A percentile compares a stretch with the other conserved stretches of the same genome.
These are phyloP conservation scores for Linanthus parryae DNA, from an alignment of 148 eudicot genomes.

Conservation along the genomic window DNA sequence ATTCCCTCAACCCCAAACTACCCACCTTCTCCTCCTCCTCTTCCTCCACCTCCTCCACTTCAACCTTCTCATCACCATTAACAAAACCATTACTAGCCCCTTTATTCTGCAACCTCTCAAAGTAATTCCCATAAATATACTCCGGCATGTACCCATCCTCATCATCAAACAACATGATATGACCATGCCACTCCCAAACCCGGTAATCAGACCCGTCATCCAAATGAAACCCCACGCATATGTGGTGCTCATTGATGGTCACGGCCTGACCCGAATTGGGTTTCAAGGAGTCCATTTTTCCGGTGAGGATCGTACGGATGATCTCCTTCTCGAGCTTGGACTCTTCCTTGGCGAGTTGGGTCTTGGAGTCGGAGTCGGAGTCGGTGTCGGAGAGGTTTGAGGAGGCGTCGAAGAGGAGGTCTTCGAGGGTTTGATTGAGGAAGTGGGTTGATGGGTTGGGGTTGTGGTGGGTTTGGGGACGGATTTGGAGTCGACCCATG, in stretches of 20 bases:
- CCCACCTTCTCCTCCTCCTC: conserved; percentile 24
- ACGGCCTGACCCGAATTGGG: conserved; percentile 97
- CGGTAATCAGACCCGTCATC: conserved; percentile 73
- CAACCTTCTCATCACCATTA: conserved; percentile 7
- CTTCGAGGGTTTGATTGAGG: conserved; percentile 67
- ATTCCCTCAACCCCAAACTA: conserved; percentile 56
- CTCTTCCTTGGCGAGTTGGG: conserved; percentile 72
- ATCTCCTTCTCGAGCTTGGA: conserved; percentile 73
- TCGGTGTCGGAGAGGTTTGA: conserved; percentile 25
- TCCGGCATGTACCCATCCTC: conserved; percentile 77
- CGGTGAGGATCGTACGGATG: conserved; percentile 51
- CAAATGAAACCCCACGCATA: conserved; percentile 85
- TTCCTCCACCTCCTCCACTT: conserved; percentile 10
- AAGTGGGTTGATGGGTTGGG: conserved; percentile 12
- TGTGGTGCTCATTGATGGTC: conserved; percentile 69
- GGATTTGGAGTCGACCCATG: conserved; percentile 59
- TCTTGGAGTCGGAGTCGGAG: conserved; percentile 17
- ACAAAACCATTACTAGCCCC: conserved; percentile 4
- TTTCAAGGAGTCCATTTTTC: conserved; percentile 56
- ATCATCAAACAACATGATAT: conserved; percentile 88
- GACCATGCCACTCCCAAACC: conserved; percentile 99
- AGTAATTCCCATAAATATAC: conserved; percentile 96
- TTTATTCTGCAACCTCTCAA: conserved; percentile 45
- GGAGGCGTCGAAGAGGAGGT: conserved; percentile 49
- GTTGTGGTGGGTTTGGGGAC: conserved; percentile 22